Base-by-base conservation (phyloP, 2,329 filamentous ascomycete genomes). In the Gaeumannomyces sp. region DNA sequence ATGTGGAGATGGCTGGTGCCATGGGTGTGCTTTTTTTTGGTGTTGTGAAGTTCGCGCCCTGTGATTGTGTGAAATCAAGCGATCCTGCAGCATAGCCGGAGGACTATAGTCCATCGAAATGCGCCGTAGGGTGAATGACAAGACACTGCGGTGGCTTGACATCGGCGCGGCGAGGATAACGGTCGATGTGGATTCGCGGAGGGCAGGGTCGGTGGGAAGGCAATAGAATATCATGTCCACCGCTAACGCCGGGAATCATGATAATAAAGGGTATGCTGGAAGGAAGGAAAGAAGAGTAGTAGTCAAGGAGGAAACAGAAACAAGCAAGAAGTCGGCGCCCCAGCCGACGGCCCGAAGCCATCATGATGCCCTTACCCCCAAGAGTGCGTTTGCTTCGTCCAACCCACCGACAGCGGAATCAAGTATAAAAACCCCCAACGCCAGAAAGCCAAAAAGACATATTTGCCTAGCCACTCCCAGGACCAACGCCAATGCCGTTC, bases 401-500 rank as follows among this genome's bases (percentile, higher is more conserved):
- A 33, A 62, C 50, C 45, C 61, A 19, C 45, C 28, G 45, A 56
- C 50, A 53, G 10, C 33, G 38, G 45, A 56, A 62, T 56, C 38
- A 56, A 56, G 61, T 6, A 53, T 6, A 62, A 56, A n/a, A 62
- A 3, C 25, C 45, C 35, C 61, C 45, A 62, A 62, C 61, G 45
- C 61, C 61, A 62, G 61, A 56, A 62, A 62, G 38, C 38, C 60
- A 33, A 29, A 56, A 62, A 62, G 45, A 28, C 16, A 62, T 31
- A 19, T 28, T 53, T 31, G 45, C 45, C 60, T n/a, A 53, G 27
- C 35, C 31, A 45, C 53, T 45, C 45, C 22, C 25, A 53, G 27
- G 31, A 62, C 45, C 38, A 28, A 56, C 61, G 38, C 53, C 38
- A 29, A 31, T 56, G 45, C 45, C 19, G 8, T 53, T 53, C 7